A percentile compares a stretch with the other conserved stretches of the same genome.
Conservation (phyloP, 768 basidiomycete genomes). For the Dioszegia aurantiaca region DNA sequence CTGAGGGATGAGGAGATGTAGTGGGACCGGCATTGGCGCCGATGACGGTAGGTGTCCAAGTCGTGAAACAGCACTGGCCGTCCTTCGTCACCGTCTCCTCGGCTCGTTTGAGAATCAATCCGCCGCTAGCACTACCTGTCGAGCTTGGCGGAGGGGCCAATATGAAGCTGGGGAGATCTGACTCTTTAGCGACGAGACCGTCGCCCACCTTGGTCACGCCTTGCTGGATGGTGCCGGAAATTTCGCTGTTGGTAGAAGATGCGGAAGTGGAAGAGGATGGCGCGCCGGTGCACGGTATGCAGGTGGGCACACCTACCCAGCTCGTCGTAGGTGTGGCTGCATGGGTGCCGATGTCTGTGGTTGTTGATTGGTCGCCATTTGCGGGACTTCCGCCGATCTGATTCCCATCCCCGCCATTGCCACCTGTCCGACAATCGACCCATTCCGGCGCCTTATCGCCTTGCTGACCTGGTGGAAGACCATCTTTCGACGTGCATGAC, state of each 20-base stretch:
- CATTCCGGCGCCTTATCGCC: constrained; percentile 15
- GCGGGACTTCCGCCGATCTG: too few species aligned
- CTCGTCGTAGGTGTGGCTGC: neutral
- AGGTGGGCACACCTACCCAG: constrained; percentile 27
- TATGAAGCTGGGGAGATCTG: neutral
- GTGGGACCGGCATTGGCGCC: constrained; percentile 13
- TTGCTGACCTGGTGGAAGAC: constrained; percentile 4
- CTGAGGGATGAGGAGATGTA: neutral
- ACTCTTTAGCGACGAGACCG: constrained; percentile 3
- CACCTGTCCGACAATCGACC: constrained; percentile 31
- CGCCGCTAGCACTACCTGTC: neutral
- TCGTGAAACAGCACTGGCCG: constrained; percentile 46
- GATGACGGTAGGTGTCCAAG: constrained; percentile 38
- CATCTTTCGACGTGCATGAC: constrained; percentile 9
- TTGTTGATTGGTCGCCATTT: too few species aligned
- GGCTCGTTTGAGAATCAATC: constrained; percentile 7
- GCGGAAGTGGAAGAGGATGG: constrained; percentile 17
- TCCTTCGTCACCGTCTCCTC: constrained; percentile 28
- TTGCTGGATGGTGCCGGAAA: constrained; percentile 24
- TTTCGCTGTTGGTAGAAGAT: too few species aligned
- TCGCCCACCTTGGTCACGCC: constrained; percentile 8
- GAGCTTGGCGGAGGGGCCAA: neutral
- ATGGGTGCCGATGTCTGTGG: neutral
- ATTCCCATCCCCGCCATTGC: neutral
- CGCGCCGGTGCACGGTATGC: constrained; percentile 28